Base-by-base conservation (phyloP, 2,329 filamentous ascomycete species). In the Pseudogymnoascus sp. region DNA sequence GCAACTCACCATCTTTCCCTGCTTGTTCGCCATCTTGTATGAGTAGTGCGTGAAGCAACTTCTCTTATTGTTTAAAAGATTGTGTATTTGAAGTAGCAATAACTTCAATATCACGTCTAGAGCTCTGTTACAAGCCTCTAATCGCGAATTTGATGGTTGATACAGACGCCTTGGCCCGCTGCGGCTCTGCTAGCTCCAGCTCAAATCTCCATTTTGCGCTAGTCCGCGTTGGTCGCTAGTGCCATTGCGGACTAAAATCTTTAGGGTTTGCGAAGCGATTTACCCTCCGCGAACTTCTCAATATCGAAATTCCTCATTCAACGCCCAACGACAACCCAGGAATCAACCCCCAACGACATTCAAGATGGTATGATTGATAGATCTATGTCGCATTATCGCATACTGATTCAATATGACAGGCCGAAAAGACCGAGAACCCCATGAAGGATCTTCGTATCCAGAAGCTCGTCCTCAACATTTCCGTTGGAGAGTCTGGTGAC, bases 391-490 rank as follows among this genome's bases (percentile, higher is more conserved):
- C 6, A 38, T 63, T 31, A 33, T 40, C 38, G 19, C 26, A 47
- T 44, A 68, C 70, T 72, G 64, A 69, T 64, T 53, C 65, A 70
- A 68, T 66, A 66, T 63, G 67, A 69, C 75, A 85, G 81, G 83
- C 89, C 80, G 90, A 93, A 79, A 97, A 97, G 87, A 80, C 85
- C 79, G 83, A 85, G 80, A 99, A 99, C 88, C 93, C 95, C 84
- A 99, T 99, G 95, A 91, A 93, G 85, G 93, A 99, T 85, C 91
- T 97, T 79, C 91, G 92, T 85, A 95, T 97, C 83, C 91, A 96
- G 85, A 97, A 97, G 86, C 91, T 97, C 80, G 93, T 96, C 81
- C 90, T 97, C 79, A 97, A 97, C 89, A 97, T 97, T 83, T 97
- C 91, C 74, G 95, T 99, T 76, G 95, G 95, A 83, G 95, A 99